Base-by-base conservation (phyloP, 768 basidiomycete species). In the Tylopilus subfusipes region DNA sequence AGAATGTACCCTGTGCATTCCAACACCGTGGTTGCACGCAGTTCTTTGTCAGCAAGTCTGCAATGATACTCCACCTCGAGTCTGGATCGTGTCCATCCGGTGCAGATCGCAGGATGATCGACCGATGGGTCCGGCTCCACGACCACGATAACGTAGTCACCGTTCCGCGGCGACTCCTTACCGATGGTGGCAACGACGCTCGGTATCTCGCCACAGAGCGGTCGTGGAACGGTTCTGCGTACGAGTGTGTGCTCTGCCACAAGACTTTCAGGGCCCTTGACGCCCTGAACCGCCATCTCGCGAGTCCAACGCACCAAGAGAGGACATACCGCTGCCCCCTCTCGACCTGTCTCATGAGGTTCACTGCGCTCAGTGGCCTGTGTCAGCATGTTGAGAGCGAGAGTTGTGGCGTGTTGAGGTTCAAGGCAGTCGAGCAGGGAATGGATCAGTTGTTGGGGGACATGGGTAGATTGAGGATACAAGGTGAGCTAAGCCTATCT, bases 221-320 rank as follows among this genome's bases (percentile, higher is more conserved):
- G 25, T 72, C 79, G 13, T 78, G 72, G 72, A 80, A 79, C 55
- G 73, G 73, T 0, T 5, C 0, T 6, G 71, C 58, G 6, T 89
- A 75, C 65, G 85, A 89, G 67, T 89, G 86, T 67, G 81, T 81
- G 62, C 67, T 89, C 24, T 88, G 87, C 65, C 76, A 82, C 64
- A 53, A 49, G 21, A 58, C 47, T 13, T 83, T 77, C 60, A 27
- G 59, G 47, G 61, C 71, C 0, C 75, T 86, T 13, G 12, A 16
- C 0, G 70, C 67, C 8, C 75, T 89, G 47, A 85, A 89, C 61
- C 73, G 78, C 56, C 88, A 89, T 61, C 74, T 88, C 42, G 73
- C 75, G 47, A 87, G 86, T 67, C 83, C 87, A 2, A 71, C 62
- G 3, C 87, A 88, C 62, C 67, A 77, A 57, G 73, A 77, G 1